Evolutionary conservation across 441 rosid species (phyloP), one percentile per base, ranked within the genome.

Genomic region (Syzygium syzygioides): DNA sequence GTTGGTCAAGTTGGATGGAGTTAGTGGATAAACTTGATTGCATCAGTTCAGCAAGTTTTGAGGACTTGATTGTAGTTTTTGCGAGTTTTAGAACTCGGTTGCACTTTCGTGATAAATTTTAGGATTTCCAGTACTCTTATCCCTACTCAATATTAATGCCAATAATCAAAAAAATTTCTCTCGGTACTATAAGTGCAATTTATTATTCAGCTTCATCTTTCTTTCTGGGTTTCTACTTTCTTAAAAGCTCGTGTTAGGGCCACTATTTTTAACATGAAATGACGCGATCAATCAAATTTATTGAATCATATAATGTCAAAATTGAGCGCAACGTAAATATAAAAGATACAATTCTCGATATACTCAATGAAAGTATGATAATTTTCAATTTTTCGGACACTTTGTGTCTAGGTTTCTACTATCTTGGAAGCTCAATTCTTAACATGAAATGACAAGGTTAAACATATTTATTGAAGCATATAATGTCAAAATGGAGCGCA

Each of bases 191-290:
- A 15, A 66, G 76, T 30, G 76, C 76, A 64, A 30, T 64, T 30
- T 32, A n/a, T 30, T n/a, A 2, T 64, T 2, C 14, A 10, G 71
- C 37, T 14, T 60, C 66, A 26, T 11, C 14, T 62, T 14, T 5
- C 5, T 9, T 26, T 3, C 0, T 25, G 7, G 30, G 0, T 64
- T n/a, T 30, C 18, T 30, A 30, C 4, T n/a, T n/a, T 62, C 37
- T 7, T 64, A 3, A 6, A 64, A 0, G 37, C 71, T 64, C 1
- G 3, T n/a, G 32, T 62, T n/a, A 0, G 68, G 30, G 30, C 2
- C 0, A 14, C 10, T n/a, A 3, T 6, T n/a, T n/a, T 62, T 15
- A n/a, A n/a, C 32, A 14, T 62, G 37, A n/a, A n/a, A 62, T 3
- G 5, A n/a, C 71, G 7, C 0, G 20, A 15, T 2, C 2, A 3